These are phyloP conservation scores for Dryas alaskensis DNA, from an alignment of 306 rosid species.

Conservation along the genomic window DNA sequence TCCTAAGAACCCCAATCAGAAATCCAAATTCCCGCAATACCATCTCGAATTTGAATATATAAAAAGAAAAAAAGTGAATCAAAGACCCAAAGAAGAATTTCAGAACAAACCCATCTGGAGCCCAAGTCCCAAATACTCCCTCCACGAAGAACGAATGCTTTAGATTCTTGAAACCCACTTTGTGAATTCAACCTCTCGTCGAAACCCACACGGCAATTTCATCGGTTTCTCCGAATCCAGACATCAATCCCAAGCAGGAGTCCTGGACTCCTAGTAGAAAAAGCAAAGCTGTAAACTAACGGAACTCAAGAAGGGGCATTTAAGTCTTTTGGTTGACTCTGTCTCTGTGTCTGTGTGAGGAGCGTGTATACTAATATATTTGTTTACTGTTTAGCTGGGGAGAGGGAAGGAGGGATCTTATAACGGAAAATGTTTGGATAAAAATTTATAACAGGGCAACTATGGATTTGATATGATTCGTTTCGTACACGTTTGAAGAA, in stretches of 20 bases:
- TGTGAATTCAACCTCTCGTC: constrained; percentile 1
- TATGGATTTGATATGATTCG: constrained; percentile 25
- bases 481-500: constrained; percentile 30
- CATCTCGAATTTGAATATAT: constrained; percentile 31
- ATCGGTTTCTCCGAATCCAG: constrained; percentile 23
- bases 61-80: not conserved
- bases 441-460: not conserved
- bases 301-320: constrained; percentile 33
- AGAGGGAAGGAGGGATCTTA: constrained; percentile 21
- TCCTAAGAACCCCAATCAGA: constrained; percentile 32
- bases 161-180: constrained; percentile 31
- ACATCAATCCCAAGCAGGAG: constrained; percentile 19
- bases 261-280: not conserved
- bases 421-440: constrained; percentile 17
- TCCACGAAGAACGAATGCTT: constrained; percentile 13
- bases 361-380: not conserved
- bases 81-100: constrained; percentile 29
- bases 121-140: not conserved
- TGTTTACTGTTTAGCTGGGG: not conserved
- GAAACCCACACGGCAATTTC: constrained; percentile 23
- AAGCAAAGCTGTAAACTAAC: constrained; percentile 16
- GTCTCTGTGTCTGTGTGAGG: constrained; percentile 16
- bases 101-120: constrained; percentile 42
- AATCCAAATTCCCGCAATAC: constrained; percentile 23
- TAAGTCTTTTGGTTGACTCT: constrained; percentile 20